Conservation (phyloP, 495 filamentous ascomycete species). For the Penicillium diatomitis region DNA sequence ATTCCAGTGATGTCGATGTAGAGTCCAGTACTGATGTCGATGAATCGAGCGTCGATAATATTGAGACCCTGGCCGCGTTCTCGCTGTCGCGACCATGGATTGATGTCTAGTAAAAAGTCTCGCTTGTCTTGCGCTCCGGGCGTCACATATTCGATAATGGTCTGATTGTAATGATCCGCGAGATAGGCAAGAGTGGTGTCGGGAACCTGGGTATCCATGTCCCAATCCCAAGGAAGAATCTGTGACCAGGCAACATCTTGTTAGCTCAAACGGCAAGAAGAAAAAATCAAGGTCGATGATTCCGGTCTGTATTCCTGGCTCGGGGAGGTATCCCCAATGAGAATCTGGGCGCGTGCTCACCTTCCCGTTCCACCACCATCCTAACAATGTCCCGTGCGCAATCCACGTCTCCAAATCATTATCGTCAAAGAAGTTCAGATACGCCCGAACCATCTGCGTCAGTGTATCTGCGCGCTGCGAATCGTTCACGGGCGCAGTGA, state of each 20-base stretch:
- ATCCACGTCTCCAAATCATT: conserved; percentile 75
- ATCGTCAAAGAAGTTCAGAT: conserved; percentile 54
- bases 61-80: conserved; percentile 60
- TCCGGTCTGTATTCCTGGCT: too few species aligned
- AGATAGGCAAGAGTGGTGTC: conserved; percentile 52
- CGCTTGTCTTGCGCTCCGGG: conserved; percentile 27
- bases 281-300: too few species aligned
- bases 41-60: conserved; percentile 80
- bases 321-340: background rate
- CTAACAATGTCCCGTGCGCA: conserved; percentile 76
- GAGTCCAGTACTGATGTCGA: conserved; percentile 66
- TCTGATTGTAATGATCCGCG: conserved; percentile 55
- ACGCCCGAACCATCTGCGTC: conserved; percentile 61
- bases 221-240: conserved; percentile 82
- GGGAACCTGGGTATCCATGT: conserved; percentile 76
- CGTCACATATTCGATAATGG: conserved; percentile 48
- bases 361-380: conserved; percentile 87
- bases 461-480: conserved; percentile 54
- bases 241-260: conserved; percentile 8
- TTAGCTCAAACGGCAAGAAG: background rate
- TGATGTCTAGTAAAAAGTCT: conserved; percentile 68
- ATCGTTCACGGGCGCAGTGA: conserved; percentile 49
- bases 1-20: conserved; percentile 87
- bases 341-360: conserved; percentile 19
- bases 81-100: conserved; percentile 54